Base-by-base conservation (phyloP, 2,329 filamentous ascomycete species). In the Sporothrix curviconia region DNA sequence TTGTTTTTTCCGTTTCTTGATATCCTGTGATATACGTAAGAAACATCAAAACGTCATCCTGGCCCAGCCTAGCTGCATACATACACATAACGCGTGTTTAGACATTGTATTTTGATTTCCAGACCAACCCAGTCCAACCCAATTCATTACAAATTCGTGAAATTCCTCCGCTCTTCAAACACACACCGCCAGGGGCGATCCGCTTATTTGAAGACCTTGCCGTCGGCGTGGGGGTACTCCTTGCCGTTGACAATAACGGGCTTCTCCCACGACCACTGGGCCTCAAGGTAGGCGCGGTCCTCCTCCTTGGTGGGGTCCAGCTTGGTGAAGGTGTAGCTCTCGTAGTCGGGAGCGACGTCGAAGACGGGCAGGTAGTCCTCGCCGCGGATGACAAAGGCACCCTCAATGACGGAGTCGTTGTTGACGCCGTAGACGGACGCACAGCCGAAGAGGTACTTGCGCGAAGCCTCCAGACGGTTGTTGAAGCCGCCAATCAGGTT, bases 401-500 rank as follows among this genome's bases (percentile, higher is more conserved):
- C 94, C 74, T 89, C 81, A 71, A 99, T 90, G 72, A 96, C 78
- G 62, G 89, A 95, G 81, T 92, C 83, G 78, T 96, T 91, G 83
- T 85, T 85, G 74, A 81, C 76, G 70, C 94, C 94, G 74, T 89
- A 99, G 66, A 99, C 94, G 66, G 89, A 92, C 68, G 85, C 84
- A 69, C 81, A 85, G 68, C 94, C 94, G 78, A 99, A 97, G 72
- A 99, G 77, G 83, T 90, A 96, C 87, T 99, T 99, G 81, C 94
- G 92, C 72, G 90, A 96, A 64, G 73, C 94, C 83, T 99, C 94
- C 61, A 99, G 90, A 82, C 94, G 94, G 74, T 85, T 83, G 80
- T 96, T 95, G 85, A 99, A 96, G 74, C 94, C 94, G 77, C 89
- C 92, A 73, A 99, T 92, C 76, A 97, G 80, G 85, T 99, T 99